phyloP scores from a whole-genome alignment of 2,329 filamentous ascomycete species.

The Orbilia quercus region DNA sequence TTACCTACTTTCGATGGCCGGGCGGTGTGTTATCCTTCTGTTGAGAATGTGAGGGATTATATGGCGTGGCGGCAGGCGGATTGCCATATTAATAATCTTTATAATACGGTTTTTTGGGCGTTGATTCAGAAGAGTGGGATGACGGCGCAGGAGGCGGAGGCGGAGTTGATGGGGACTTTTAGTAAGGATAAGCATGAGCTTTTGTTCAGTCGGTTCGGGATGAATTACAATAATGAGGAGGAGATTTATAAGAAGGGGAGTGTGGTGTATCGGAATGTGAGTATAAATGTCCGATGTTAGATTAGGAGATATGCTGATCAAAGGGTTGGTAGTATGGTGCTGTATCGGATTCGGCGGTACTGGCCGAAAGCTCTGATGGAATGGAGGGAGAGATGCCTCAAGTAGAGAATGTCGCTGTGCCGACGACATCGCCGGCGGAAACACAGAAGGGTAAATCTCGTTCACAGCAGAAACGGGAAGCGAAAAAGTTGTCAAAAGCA shows the following conservation, averaged over 20 bases:
- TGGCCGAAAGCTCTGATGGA: conserved; percentile 63
- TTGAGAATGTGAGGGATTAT: conserved; percentile 87
- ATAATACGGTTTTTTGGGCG: conserved; percentile 96
- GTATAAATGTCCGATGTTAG: conserved; percentile 59
- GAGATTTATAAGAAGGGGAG: conserved; percentile 95
- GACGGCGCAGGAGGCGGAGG: conserved; percentile 81
- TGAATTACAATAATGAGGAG: conserved; percentile 97
- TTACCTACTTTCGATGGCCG: conserved; percentile 92
- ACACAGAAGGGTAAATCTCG: conserved; percentile 72
- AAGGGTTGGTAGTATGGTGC: conserved; percentile 37
- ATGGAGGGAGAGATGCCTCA: conserved; percentile 58
- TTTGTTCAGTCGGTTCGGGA: conserved; percentile 83
- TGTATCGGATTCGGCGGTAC: conserved; percentile 61
- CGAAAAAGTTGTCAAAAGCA: conserved; percentile 82
- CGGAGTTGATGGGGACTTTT: conserved; percentile 72
- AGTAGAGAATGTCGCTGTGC: neutral
- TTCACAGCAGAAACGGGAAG: conserved; percentile 81
- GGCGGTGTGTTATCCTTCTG: conserved; percentile 86
- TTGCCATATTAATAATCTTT: conserved; percentile 98
- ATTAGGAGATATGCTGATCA: conserved; percentile 33
- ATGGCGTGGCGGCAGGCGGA: conserved; percentile 86
- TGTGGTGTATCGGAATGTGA: conserved; percentile 83
- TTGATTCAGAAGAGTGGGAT: conserved; percentile 82
- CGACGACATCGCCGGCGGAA: conserved; percentile 42
- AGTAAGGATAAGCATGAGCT: conserved; percentile 90